phyloP scores from a whole-genome alignment of 2,329 filamentous ascomycete genomes.

The Diplodia intermedia region DNA sequence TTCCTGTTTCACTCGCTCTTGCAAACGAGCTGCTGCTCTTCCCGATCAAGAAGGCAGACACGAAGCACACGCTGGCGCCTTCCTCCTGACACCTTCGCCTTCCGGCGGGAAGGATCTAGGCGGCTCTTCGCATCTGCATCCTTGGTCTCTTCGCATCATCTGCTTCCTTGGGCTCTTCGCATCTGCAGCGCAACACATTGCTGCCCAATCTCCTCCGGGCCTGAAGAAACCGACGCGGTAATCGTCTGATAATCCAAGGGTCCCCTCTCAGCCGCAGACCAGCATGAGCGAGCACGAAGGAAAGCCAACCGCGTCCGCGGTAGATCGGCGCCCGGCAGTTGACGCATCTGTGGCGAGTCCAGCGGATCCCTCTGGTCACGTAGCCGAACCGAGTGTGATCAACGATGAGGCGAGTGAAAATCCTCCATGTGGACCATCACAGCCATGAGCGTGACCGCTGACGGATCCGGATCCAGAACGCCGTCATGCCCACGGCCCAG shows the following conservation, averaged over 20 bases:
- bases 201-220: slow-evolving; percentile 1
- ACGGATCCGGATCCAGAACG: slow-evolving; percentile 16
- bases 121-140: not conserved
- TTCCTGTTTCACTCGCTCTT: slow-evolving; percentile 1
- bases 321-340: slow-evolving; percentile 8
- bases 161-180: not conserved
- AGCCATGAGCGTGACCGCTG: slow-evolving; percentile 4
- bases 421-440: not conserved
- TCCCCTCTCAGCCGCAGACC: slow-evolving; percentile 1
- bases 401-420: slow-evolving; percentile 27
- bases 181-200: not conserved
- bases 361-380: not conserved
- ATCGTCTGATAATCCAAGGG: slow-evolving; percentile 7
- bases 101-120: not conserved
- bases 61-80: not conserved
- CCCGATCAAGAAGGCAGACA: not conserved
- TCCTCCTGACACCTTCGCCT: not conserved
- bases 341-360: not conserved
- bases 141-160: not conserved
- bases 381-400: slow-evolving; percentile 25
- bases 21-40: slow-evolving; percentile 4
- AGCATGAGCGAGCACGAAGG: slow-evolving; percentile 20
- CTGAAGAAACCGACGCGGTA: not conserved
- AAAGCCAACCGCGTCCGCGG: not conserved
- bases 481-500: slow-evolving; percentile 29